Evolutionary conservation across 139 green algal species (phyloP), one percentile per base, ranked within the genome.

Genomic region (Coelastrella sp.): DNA sequence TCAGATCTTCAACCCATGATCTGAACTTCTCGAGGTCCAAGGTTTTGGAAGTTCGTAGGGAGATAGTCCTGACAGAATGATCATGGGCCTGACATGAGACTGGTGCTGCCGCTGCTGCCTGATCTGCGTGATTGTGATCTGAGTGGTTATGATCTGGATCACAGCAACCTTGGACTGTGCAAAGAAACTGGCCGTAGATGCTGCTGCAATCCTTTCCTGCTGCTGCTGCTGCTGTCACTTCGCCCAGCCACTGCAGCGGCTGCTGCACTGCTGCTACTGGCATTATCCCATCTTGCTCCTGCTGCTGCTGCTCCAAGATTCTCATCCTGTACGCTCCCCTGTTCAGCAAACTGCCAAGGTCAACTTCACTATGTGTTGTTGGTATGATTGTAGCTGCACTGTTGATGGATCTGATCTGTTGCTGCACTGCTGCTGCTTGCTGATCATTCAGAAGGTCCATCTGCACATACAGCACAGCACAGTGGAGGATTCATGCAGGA

Each of bases 381-480:
- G 83, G 91, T 2, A 97, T 75, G n/a, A 98, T 92, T 19, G 80
- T 56, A 7, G 94, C 97, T 13, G 87, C 91, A 17, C 91, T 87
- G 90, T 99, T 99, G 74, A 98, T 96, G 22, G 71, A 83, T 0
- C 80, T 80, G 47, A 99, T 93, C 74, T 89, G 59, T 0, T 76
- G 80, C 83, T 96, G 88, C 0, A 95, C 91, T 5, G 77, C 84
- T 8, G 32, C 57, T 68, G 97, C 71, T 32, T 95, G 92, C 65
- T 92, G 89, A 56, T 95, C 89, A 16, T 60, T 80, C 14, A 94
- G 92, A 65, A 98, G 88, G 91, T 99, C 97, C 61, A 96, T 89
- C 96, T 98, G 92, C 22, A 81, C 7, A 5, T n/a, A 8, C 7
- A 59, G 11, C 61, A 71, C 8, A 71, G 10, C 8, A 10, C 61